Conservation (phyloP, 106 monocot genomes). For the Chionographis japonica region DNA sequence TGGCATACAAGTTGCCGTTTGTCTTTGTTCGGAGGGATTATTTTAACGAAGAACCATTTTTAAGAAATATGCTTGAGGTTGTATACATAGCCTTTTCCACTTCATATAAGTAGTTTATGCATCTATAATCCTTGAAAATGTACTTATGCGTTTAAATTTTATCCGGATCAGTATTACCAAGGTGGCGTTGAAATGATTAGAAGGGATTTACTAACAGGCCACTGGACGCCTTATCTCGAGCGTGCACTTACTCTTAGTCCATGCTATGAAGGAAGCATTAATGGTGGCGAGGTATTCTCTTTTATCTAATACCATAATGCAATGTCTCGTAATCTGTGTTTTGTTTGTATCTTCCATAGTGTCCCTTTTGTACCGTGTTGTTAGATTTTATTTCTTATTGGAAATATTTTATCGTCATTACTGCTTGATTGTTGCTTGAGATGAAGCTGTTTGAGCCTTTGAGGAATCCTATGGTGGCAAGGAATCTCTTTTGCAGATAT, state of each 20-base stretch:
- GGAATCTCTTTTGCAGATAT: too few species aligned
- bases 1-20: slow-evolving; percentile 93
- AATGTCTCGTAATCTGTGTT: too few species aligned
- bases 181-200: slow-evolving; percentile 98
- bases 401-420: too few species aligned
- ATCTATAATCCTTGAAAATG: not conserved
- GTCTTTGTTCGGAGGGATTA: slow-evolving; percentile 98
- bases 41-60: slow-evolving; percentile 98
- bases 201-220: slow-evolving; percentile 90
- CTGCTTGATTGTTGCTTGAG: not conserved
- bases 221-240: slow-evolving; percentile 88
- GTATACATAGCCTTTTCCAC: not conserved
- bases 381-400: too few species aligned
- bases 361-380: not conserved
- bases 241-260: slow-evolving; percentile 83
- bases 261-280: slow-evolving; percentile 75
- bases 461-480: too few species aligned
- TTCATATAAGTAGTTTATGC: slow-evolving; percentile 7
- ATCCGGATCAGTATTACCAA: slow-evolving; percentile 58
- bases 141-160: slow-evolving; percentile 1
- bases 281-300: slow-evolving; percentile 81
- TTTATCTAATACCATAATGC: not conserved
- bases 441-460: not conserved
- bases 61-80: slow-evolving; percentile 99
- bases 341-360: not conserved